A percentile compares a stretch with the other conserved stretches of the same genome.
These are phyloP conservation scores for Achaetomiella virescens DNA, from an alignment of 495 filamentous ascomycete species.

Conservation along the genomic window DNA sequence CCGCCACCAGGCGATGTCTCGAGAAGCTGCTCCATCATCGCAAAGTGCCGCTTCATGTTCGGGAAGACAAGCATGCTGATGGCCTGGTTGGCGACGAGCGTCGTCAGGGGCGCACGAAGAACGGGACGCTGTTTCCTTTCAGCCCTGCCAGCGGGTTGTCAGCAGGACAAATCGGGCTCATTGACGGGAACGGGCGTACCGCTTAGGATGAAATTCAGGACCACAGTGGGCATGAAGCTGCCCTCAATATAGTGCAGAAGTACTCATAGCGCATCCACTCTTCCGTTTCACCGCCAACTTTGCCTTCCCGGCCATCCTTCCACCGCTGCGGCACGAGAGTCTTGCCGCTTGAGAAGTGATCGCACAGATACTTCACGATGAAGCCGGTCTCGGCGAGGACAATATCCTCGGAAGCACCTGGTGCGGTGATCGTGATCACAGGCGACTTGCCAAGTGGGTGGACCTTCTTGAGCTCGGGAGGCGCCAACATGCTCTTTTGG, in stretches of 20 bases:
- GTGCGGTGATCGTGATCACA: conserved; percentile 52
- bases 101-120: conserved; percentile 77
- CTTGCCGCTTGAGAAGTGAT: conserved; percentile 54
- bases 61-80: conserved; percentile 53
- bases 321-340: conserved; percentile 60
- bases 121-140: conserved; percentile 58
- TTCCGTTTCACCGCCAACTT: conserved; percentile 63
- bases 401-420: conserved; percentile 43
- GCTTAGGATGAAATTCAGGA: conserved; percentile 51
- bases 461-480: conserved; percentile 61
- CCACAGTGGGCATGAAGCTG: conserved; percentile 63
- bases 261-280: conserved; percentile 71
- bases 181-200: not conserved
- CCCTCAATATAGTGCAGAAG: conserved; percentile 79
- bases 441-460: conserved; percentile 83
- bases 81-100: conserved; percentile 55
- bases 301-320: conserved; percentile 46
- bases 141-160: conserved; percentile 28
- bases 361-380: conserved; percentile 74
- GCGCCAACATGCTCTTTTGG: conserved; percentile 51
- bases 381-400: conserved; percentile 71
- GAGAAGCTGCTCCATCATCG: conserved; percentile 68
- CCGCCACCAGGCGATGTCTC: conserved; percentile 56
- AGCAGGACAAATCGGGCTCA: not conserved
- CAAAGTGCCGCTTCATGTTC: conserved; percentile 59